phyloP scores from a whole-genome alignment of 352 stramenopile species.

The Globisporangium apiculatum region DNA sequence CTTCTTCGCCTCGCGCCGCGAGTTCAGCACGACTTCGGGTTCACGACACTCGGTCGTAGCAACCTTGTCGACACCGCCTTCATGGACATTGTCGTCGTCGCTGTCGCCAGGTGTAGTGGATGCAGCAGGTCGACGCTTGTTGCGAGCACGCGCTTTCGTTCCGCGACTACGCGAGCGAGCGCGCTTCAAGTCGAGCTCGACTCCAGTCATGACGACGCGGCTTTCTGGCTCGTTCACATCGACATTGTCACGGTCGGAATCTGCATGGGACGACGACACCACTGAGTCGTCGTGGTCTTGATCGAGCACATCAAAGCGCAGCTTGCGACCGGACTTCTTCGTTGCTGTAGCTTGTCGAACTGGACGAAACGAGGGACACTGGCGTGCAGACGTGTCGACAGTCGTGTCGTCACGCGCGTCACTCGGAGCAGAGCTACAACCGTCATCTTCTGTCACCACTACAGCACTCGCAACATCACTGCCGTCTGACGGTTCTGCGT shows the following conservation, averaged over 20 bases:
- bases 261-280: background rate
- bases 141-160: background rate
- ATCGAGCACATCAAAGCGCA: background rate
- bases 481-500: background rate
- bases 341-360: background rate
- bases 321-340: background rate
- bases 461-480: background rate
- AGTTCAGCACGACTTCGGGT: background rate
- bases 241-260: background rate
- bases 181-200: no score
- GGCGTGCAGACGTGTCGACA: no score
- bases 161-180: background rate
- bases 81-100: background rate
- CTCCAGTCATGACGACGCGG: no score
- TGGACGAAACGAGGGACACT: no score
- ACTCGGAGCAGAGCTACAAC: background rate
- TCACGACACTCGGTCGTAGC: background rate
- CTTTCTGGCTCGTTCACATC: background rate
- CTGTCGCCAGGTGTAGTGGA: background rate
- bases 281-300: background rate
- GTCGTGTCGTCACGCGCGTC: no score
- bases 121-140: no score
- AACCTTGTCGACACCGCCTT: background rate
- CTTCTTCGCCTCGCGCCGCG: background rate
- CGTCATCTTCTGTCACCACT: no score